A percentile compares a stretch with the other conserved stretches of the same genome.
These are phyloP conservation scores for Sarocladium brachiariae DNA, from an alignment of 2,329 filamentous ascomycete species.

Conservation along the genomic window DNA sequence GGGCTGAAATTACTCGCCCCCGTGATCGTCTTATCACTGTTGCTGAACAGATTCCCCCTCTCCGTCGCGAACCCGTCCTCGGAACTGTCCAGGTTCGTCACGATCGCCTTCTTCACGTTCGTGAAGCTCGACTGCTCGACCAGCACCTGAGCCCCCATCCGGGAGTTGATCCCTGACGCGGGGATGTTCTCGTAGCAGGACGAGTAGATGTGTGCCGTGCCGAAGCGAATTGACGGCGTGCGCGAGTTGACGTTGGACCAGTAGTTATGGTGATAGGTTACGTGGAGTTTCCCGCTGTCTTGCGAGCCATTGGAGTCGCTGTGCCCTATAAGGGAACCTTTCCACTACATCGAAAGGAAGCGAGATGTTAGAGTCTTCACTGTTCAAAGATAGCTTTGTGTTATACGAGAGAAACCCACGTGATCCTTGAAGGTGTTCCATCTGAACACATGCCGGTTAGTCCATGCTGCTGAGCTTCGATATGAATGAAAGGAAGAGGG, in stretches of 20 bases:
- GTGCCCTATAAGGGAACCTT: constrained; percentile 54
- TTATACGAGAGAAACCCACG: no score
- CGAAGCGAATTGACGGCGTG: constrained; percentile 51
- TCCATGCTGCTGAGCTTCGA: no score
- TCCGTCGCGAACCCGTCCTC: constrained; percentile 36
- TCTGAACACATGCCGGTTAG: not conserved
- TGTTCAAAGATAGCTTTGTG: not conserved
- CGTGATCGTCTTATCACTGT: constrained; percentile 27
- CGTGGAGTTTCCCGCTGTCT: constrained; percentile 48
- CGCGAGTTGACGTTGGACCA: constrained; percentile 54
- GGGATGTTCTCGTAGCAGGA: constrained; percentile 37
- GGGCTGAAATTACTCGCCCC: constrained; percentile 22
- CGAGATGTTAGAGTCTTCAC: not conserved
- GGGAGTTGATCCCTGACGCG: constrained; percentile 45
- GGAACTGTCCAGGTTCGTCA: constrained; percentile 35
- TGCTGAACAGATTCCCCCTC: constrained; percentile 36
- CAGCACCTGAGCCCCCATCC: constrained; percentile 44
- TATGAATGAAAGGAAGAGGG: no score
- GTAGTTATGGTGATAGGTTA: constrained; percentile 56
- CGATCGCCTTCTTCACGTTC: constrained; percentile 33
- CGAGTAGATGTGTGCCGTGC: constrained; percentile 44
- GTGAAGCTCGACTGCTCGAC: constrained; percentile 45
- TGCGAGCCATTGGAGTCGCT: constrained; percentile 49
- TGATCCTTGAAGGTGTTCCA: constrained; percentile 36
- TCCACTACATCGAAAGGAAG: constrained; percentile 22